Percentiles rank a stretch among this genome's conserved stretches.
phyloP scores from a whole-genome alignment of 1,284 basidiomycete species.

The Exobasidium cylindrosporum region DNA sequence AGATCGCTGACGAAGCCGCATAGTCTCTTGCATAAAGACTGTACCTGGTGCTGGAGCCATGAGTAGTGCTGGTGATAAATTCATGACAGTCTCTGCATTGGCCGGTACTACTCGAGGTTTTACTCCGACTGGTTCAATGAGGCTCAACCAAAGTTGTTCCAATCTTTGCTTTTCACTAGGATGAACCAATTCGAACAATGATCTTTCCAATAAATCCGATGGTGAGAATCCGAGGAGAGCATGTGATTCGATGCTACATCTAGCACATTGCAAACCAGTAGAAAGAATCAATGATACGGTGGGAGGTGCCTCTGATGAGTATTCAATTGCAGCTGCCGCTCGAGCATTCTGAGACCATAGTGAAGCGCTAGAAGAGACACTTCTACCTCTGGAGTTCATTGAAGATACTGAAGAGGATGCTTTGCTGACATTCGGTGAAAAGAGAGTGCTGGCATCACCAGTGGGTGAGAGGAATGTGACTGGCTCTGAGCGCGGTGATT shows the following conservation, averaged over 20 bases:
- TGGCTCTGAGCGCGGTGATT: background rate
- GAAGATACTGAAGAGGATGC: background rate
- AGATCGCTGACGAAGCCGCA: conserved; percentile 33
- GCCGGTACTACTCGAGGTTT: conserved; percentile 27
- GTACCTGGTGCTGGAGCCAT: conserved; percentile 39
- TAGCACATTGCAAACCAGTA: conserved; percentile 34
- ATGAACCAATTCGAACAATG: conserved; percentile 36
- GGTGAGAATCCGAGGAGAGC: conserved; percentile 33
- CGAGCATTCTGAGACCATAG: conserved; percentile 5
- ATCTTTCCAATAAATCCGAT: conserved; percentile 28
- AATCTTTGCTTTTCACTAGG: conserved; percentile 27
- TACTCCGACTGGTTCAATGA: conserved; percentile 37
- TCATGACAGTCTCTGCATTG: conserved; percentile 29
- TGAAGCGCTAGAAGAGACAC: background rate
- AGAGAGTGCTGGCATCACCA: background rate
- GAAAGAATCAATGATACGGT: conserved; percentile 29
- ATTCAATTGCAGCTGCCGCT: conserved; percentile 20
- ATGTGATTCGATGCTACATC: conserved; percentile 30
- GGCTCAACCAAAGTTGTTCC: conserved; percentile 27
- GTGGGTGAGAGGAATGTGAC: background rate
- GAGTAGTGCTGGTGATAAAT: conserved; percentile 22
- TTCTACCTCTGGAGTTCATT: background rate
- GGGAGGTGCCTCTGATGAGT: conserved; percentile 5
- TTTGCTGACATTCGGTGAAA: background rate
- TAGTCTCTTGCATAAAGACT: conserved; percentile 37